Base-by-base conservation (phyloP, 2,329 filamentous ascomycete species). In the Sporothrix protearum region DNA sequence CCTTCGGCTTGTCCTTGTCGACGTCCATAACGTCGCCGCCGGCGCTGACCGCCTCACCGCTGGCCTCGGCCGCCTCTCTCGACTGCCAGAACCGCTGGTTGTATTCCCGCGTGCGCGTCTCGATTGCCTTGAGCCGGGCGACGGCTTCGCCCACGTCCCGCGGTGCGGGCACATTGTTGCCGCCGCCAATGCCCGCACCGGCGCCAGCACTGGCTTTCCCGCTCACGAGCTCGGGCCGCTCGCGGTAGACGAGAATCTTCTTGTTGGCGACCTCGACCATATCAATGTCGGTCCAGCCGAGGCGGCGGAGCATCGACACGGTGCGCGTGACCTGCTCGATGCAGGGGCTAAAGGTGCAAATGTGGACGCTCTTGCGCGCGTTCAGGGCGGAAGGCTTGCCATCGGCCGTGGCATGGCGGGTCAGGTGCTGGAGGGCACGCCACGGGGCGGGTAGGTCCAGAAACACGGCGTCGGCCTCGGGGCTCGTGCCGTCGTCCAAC, bases 271-370 rank as follows among this genome's bases (percentile, higher is more conserved):
- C 88, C 80, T 97, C 96, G 0, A 97, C 92, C 92, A 97, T 97
- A 76, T 92, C 89, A 75, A 98, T 96, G 72, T 95, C 91, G 10
- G 94, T 87, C 96, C 96, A 99, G 69, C 93, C 93, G 7, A 94
- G 83, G 49, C 89, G 87, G 70, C 95, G 90, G 80, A 99, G 86
- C 14, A 88, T 88, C 12, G 92, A 91, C 70, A 97, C 90, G 0
- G 96, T 98, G 71, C 90, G 88, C 69, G 92, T 93, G 28, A 96
- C 95, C 82, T 99, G 96, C 81, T 99, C 96, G 75, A 99, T 96
- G 80, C 96, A 99, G 0, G 96, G 96, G 1, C 92, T 96, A 82
- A 99, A 99, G 0, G 94, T 96, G 83, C 96, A 99, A 70, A 99
- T 87, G 78, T 96, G 87, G 1, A 91, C 88, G 5, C 91, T 86